Base-by-base conservation (phyloP, 139 green algal species). In the Picochlorum sp. region DNA sequence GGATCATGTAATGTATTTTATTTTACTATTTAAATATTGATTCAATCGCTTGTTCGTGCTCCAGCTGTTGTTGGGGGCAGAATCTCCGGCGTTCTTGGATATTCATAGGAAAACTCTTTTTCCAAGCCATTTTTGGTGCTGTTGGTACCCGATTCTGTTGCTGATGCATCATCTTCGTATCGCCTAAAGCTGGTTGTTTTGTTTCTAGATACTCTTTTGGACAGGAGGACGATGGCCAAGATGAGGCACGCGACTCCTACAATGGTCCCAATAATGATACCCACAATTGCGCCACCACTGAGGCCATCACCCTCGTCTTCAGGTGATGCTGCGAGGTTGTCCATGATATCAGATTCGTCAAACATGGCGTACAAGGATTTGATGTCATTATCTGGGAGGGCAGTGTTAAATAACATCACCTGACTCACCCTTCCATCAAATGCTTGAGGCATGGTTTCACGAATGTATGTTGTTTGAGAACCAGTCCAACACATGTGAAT, bases 381-480 rank as follows among this genome's bases (percentile, higher is more conserved):
- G 30, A 79, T 61, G 20, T 63, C 16, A 6, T 75, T 15, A 1
- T 62, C n/a, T 0, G 28, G 52, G 13, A 84, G 60, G 1, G 38
- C 37, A 4, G 30, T 10, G 45, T 72, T 45, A n/a, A 64, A 84
- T 2, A 84, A 52, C 47, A 62, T 55, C 18, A 82, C 51, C 37
- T 85, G 65, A 2, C 76, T 69, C 30, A 85, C 14, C 13, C 18
- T 61, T 45, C 78, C 78, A 31, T 73, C 67, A 37, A 70, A 83
- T 49, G 62, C 74, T 59, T 34, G 20, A 30, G 11, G 11, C 15
- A 16, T 11, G 1, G 38, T 28, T 20, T 47, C 11, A 47, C 4
- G 23, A 41, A 59, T 18, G 4, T 59, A 59, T 59, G n/a, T 55
- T 6, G 7, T 26, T 55, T 55, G 47, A 21, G 47, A 21, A 21